Percentiles rank a stretch among this genome's conserved stretches.
Evolutionary conservation across 139 green algal genomes (phyloP).

Genomic region (Zygnema cylindricum): DNA sequence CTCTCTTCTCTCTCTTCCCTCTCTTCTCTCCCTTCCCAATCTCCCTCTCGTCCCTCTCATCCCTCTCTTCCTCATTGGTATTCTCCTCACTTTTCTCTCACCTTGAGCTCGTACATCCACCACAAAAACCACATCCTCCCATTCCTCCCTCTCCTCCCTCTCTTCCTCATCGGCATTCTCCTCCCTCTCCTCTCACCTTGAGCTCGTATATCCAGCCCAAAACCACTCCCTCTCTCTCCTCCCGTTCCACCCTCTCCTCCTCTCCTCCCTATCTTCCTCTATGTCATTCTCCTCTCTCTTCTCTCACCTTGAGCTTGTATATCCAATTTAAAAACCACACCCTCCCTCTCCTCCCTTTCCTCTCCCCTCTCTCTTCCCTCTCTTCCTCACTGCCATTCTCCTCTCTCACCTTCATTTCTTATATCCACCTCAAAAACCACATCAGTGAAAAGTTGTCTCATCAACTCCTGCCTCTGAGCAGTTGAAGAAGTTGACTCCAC

Average conservation of each 20-base stretch:
- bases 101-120: background rate
- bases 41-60: background rate
- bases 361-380: background rate
- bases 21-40: no score
- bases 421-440: conserved; percentile 28
- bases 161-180: background rate
- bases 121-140: conserved; percentile 39
- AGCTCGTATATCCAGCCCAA: background rate
- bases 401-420: background rate
- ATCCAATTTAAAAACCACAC: no score
- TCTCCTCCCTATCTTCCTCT: background rate
- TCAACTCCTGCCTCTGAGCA: conserved; percentile 7
- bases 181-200: background rate
- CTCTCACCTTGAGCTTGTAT: background rate
- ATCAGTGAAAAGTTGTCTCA: conserved; percentile 51
- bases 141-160: background rate
- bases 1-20: no score
- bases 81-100: background rate
- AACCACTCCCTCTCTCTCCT: no score
- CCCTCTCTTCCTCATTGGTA: background rate
- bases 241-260: conserved; percentile 7
- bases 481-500: background rate
- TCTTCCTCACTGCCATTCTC: background rate
- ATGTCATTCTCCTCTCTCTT: background rate
- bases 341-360: background rate